phyloP scores from a whole-genome alignment of 169 alveolate genomes.

The Eimeria brunetti region DNA sequence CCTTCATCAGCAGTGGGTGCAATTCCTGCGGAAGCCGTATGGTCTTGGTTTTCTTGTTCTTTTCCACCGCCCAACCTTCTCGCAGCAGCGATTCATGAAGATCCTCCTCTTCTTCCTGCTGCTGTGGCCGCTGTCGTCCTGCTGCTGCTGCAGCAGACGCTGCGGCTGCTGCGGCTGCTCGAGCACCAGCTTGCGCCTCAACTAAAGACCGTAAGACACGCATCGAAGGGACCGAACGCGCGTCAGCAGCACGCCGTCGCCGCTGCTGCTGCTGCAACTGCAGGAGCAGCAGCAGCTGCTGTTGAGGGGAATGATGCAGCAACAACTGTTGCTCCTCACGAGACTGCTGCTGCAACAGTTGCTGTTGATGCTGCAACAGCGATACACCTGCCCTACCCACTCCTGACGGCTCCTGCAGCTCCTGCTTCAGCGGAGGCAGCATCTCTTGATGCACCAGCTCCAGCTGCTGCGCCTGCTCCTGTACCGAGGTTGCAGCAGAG shows the following conservation, averaged over 20 bases:
- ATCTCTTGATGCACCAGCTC: not conserved
- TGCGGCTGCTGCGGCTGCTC: slow-evolving; percentile 14
- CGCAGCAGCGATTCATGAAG: not conserved
- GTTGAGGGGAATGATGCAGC: not conserved
- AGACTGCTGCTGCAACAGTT: not conserved
- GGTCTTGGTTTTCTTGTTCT: not conserved
- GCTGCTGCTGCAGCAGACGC: not conserved
- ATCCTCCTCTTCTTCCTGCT: not conserved
- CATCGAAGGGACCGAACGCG: not conserved
- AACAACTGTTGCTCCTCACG: not conserved
- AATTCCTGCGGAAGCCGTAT: not conserved
- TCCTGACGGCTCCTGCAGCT: not conserved
- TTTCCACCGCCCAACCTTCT: not conserved
- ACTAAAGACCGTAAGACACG: not conserved
- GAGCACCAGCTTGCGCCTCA: not conserved
- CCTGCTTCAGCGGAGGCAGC: not conserved
- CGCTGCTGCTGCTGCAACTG: slow-evolving; percentile 67
- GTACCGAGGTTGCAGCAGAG: not conserved
- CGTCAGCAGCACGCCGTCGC: slow-evolving; percentile 9
- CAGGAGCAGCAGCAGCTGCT: slow-evolving; percentile 39
- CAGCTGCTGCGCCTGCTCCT: slow-evolving; percentile 33
- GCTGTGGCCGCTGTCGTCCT: not conserved
- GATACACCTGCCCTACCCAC: not conserved
- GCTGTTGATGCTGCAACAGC: not conserved
- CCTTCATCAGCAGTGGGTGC: not conserved